Base-by-base conservation (phyloP, 2,329 filamentous ascomycete species). In the Aspergillus pseudonomiae region DNA sequence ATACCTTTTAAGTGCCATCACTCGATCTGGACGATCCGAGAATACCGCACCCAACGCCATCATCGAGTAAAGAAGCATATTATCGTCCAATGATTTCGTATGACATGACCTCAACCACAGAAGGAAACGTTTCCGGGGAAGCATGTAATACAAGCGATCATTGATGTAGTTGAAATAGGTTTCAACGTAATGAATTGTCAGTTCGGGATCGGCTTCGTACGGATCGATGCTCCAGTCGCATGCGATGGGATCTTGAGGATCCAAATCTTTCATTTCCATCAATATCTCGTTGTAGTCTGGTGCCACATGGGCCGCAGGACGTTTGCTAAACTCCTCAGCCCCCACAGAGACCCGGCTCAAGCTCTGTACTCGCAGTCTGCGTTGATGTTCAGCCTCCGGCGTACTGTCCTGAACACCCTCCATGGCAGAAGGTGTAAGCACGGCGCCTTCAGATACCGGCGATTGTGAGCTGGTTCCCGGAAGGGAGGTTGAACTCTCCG, bases 11-110 rank as follows among this genome's bases (percentile, higher is more conserved):
- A 85, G 80, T 6, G 82, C 76, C 24, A 70, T 71, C 32, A 80
- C 75, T 63, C 80, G 78, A 30, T 84, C 82, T 1, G 75, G 70
- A 36, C 82, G 79, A 6, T 76, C 68, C 2, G 84, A 84, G 67
- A 88, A 89, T 1, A 85, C 73, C 5, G 85, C 84, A 1, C 85
- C 86, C 68, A 88, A 71, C 1, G 86, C 83, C 64, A 90, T 79
- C 68, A 89, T 81, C 1, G 84, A 81, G 71, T 89, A 88, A 11
- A 89, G 76, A 4, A 89, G 77, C 83, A 88, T 87, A 46, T 84
- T 78, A 69, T 89, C 86, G 46, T 85, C 81, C 24, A 78, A 74
- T 16, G 79, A 82, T 68, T 86, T 87, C 12, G 80, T 75, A n/a
- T 70, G 73, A 43, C 74, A 77, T 16, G 78, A 80, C 57, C 80